Evolutionary conservation across 768 basidiomycete species (phyloP).

Genomic region (Termitomyces heimii): DNA sequence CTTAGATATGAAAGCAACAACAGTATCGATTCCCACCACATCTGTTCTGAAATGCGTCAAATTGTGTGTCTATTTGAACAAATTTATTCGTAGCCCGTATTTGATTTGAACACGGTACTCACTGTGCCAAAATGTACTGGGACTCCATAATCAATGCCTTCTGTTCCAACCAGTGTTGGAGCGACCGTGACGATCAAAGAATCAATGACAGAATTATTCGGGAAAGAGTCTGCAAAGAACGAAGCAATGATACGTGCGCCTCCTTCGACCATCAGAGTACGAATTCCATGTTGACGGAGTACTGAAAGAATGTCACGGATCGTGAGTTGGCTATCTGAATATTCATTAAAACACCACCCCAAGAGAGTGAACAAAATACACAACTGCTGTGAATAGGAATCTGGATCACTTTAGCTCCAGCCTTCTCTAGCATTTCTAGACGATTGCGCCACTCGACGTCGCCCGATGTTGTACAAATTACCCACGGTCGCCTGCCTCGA

Average conservation of each 20-base stretch:
- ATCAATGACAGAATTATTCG: constrained; percentile 45
- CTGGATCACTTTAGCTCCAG: constrained; percentile 63
- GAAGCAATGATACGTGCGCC: constrained; percentile 79
- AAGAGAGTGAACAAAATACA: constrained; percentile 11
- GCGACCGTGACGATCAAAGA: constrained; percentile 80
- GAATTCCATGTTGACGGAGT: constrained; percentile 52
- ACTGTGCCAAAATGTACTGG: constrained; percentile 11
- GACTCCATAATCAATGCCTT: constrained; percentile 57
- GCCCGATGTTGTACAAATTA: constrained; percentile 44
- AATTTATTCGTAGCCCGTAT: neutral
- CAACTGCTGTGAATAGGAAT: constrained; percentile 34
- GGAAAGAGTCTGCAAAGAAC: constrained; percentile 38
- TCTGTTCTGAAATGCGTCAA: constrained; percentile 26
- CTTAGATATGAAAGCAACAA: constrained; percentile 20
- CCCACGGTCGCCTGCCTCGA: constrained; percentile 64
- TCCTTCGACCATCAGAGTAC: constrained; percentile 92
- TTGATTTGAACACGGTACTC: neutral
- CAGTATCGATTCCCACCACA: constrained; percentile 28
- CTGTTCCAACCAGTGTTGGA: constrained; percentile 72
- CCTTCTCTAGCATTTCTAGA: constrained; percentile 42
- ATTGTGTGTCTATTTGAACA: neutral
- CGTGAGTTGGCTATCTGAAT: constrained; percentile 23
- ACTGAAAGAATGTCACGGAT: constrained; percentile 43
- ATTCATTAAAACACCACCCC: neutral
- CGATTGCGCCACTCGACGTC: constrained; percentile 25